Base-by-base conservation (phyloP, 192 early-diverging fungal species). In the Thamnidium elegans region DNA sequence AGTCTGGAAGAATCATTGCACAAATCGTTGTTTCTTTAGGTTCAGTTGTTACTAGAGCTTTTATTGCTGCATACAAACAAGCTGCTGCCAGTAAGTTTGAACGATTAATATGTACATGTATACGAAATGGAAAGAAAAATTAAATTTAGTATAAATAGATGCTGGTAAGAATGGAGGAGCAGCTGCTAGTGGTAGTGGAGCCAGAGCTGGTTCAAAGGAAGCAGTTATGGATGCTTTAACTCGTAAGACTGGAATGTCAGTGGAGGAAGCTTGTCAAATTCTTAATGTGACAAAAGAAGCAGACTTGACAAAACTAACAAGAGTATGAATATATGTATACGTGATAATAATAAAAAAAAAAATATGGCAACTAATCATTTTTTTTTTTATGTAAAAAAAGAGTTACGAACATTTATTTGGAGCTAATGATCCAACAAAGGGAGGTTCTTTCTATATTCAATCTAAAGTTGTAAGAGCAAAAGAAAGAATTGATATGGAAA, bases 391-490 rank as follows among this genome's bases (percentile, higher is more conserved):
- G 53, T 34, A 56, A 0, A 23, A n/a, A 3, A 69, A 91, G 87
- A 88, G 88, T 67, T 98, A 92, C 70, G 90, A 93, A 20, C 87
- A 90, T 70, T 70, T 96, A 67, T 96, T 92, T 77, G 86, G 87
- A 23, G 86, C 78, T 21, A 99, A 99, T 71, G 93, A 96, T 67
- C 83, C 89, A 32, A 77, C 86, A 31, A 78, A 81, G 36, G 95
- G 94, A 44, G 96, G 96, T 7, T 94, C 94, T 4, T 90, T 95
- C 48, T 99, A 99, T 70, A 62, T 99, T 30, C 95, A 97, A 62
- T 93, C 92, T 39, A 99, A 99, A 72, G 84, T 99, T 7, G 85
- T 92, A 10, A 76, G 94, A 53, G 97, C 97, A 21, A 92, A 92
- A 60, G 97, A 99, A 75, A 89, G 97, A 69, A 77, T 97, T 63